Evolutionary conservation across 768 basidiomycete genomes (phyloP).

Genomic region (Termitomyces sp.): DNA sequence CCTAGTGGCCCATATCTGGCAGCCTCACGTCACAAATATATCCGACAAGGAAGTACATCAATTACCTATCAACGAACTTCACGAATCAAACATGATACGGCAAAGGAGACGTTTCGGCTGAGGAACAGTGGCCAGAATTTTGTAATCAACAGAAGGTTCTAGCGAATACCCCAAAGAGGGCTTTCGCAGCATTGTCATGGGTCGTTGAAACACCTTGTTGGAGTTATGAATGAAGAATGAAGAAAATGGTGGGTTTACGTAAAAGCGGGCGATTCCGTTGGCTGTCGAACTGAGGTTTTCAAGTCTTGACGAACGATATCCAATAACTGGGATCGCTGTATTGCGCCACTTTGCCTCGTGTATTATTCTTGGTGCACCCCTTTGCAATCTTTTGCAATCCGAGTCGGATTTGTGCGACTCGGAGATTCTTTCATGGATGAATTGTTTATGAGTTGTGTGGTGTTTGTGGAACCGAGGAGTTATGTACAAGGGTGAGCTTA

Average conservation of each 20-base stretch:
- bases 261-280: neutral
- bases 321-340: neutral
- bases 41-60: no score
- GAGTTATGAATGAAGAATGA: no score
- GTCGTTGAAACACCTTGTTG: no score
- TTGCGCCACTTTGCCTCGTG: neutral
- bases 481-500: neutral
- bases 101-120: conserved; percentile 15
- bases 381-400: conserved; percentile 7
- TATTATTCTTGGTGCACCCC: no score
- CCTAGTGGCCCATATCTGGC: no score
- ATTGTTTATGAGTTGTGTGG: neutral
- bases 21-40: no score
- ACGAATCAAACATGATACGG: no score
- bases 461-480: neutral
- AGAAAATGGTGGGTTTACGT: neutral
- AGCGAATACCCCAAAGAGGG: no score
- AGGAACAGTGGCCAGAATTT: conserved; percentile 40
- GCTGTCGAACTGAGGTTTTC: neutral
- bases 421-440: neutral
- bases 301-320: neutral
- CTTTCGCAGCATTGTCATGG: no score
- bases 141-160: conserved; percentile 49
- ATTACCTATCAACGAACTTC: conserved; percentile 23
- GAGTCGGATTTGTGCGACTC: conserved; percentile 2